Percentiles rank a stretch among this genome's conserved stretches.
phyloP scores from a whole-genome alignment of 2,329 filamentous ascomycete genomes.

The Pseudocercospora fuligena region DNA sequence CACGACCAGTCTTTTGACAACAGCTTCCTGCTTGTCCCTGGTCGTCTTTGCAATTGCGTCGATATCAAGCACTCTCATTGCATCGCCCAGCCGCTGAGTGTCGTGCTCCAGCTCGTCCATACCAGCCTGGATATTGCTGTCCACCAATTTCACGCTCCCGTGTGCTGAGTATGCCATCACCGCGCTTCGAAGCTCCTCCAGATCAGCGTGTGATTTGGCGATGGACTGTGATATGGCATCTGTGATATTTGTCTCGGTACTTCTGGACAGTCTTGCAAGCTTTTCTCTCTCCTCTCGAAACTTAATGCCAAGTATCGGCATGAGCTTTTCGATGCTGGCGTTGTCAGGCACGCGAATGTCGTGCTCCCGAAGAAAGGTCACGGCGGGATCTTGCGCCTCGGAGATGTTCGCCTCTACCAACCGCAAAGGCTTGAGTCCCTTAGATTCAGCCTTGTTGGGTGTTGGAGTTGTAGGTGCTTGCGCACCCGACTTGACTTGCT shows the following conservation, averaged over 20 bases:
- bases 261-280: conserved; percentile 42
- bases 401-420: conserved; percentile 40
- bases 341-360: conserved; percentile 33
- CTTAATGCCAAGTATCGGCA: conserved; percentile 36
- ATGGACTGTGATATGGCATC: conserved; percentile 44
- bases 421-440: conserved; percentile 39
- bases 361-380: conserved; percentile 37
- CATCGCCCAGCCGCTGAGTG: conserved; percentile 45
- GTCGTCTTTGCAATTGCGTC: conserved; percentile 31
- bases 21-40: conserved; percentile 28
- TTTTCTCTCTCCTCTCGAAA: conserved; percentile 43
- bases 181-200: conserved; percentile 44
- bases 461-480: conserved; percentile 36
- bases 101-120: conserved; percentile 44
- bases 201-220: conserved; percentile 43
- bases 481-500: conserved; percentile 17
- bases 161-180: conserved; percentile 44
- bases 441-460: conserved; percentile 26
- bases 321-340: conserved; percentile 23
- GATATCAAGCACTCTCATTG: conserved; percentile 43
- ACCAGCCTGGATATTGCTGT: conserved; percentile 34
- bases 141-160: conserved; percentile 29
- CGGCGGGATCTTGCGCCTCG: conserved; percentile 36
- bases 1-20: conserved; percentile 15
- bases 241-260: conserved; percentile 40